Evolutionary conservation across 805 yeast species (phyloP), one percentile per base, ranked within the genome.

Genomic region (Maudiozyma saulgeensis): DNA sequence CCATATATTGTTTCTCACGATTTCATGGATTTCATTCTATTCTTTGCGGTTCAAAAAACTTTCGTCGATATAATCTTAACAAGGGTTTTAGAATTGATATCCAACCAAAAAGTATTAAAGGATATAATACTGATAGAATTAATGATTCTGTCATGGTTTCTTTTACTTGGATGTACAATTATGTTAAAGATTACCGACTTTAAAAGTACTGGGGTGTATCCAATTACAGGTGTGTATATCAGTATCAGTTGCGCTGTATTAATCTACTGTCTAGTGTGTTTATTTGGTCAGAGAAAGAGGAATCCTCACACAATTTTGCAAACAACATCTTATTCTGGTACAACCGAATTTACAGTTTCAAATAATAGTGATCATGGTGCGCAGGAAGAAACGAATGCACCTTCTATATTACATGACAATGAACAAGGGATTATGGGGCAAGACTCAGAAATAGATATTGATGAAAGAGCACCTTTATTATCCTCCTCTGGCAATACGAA

Each of bases 81-180:
- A 69, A 88, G 53, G 80, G 68, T 0, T 41, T 64, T 64, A 16
- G 63, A 69, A 43, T 49, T 58, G 16, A 37, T 73, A 13, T 66
- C 70, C 49, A 80, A 82, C 1, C 72, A 75, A 18, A 77, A 74
- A 51, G 82, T 80, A 56, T 80, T 80, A 56, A 84, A 85, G 60
- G 72, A 82, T 49, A 69, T 80, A 18, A 69, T 77, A 2, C 61
- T 82, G 2, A 56, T 81, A 21, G 84, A 84, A 62, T 64, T 78
- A 12, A 74, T 81, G 34, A 62, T 76, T 35, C 51, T 77, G 3
- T 67, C 75, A 50, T 88, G 96, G 95, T 47, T 74, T 0, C 55
- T 67, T 0, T 69, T 84, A 47, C 58, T 82, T 2, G 70, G 75
- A 47, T 64, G 73, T 13, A 82, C 85, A 8, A 70, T 77, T 23